Conservation (phyloP, 2,329 filamentous ascomycete genomes). For the Neopestalotiopsis sp. region DNA sequence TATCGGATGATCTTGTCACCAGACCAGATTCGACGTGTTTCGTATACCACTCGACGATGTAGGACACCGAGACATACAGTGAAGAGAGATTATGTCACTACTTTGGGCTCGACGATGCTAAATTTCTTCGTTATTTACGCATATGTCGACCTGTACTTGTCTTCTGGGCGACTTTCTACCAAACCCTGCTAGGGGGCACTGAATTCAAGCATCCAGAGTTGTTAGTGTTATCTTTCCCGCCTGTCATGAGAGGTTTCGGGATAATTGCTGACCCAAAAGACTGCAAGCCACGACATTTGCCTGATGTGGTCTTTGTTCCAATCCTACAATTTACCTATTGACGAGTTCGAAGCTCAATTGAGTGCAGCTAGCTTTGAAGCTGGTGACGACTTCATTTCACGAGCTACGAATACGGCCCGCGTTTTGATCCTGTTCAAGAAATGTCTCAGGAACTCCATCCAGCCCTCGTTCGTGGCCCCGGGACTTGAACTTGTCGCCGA, state of each 20-base stretch:
- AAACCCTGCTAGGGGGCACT: not conserved
- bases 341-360: not conserved
- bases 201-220: too few species aligned
- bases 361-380: not conserved
- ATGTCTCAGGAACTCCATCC: not conserved
- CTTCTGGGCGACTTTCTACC: not conserved
- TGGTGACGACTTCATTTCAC: not conserved
- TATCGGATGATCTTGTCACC: conserved; percentile 34
- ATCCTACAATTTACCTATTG: not conserved
- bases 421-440: not conserved
- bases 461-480: not conserved
- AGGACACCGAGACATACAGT: not conserved
- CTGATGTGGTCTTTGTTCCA: not conserved
- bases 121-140: not conserved
- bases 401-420: not conserved
- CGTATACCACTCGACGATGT: not conserved
- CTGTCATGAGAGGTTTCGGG: not conserved
- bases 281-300: not conserved
- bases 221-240: too few species aligned
- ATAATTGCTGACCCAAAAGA: not conserved
- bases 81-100: not conserved
- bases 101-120: not conserved
- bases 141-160: not conserved
- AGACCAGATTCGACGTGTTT: not conserved
- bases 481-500: not conserved